Base-by-base conservation (phyloP, 2,329 filamentous ascomycete species). In the Zarea fungicola region DNA sequence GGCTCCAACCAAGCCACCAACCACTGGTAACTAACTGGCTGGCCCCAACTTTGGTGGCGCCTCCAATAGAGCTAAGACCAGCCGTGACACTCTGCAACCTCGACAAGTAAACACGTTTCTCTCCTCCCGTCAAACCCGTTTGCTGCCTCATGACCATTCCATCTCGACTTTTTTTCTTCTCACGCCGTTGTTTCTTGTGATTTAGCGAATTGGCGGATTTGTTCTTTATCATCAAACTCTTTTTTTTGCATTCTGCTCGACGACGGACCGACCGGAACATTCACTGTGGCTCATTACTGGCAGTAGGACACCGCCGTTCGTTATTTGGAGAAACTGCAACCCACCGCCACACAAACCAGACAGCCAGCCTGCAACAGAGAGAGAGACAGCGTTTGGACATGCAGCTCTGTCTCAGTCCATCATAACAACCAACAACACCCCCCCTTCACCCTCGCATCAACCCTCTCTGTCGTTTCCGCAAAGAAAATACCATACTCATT, bases 21-120 rank as follows among this genome's bases (percentile, higher is more conserved):
- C n/a, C n/a, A n/a, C n/a, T 16, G 25, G 19, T 36, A 36, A 26
- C 29, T 42, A 47, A 50, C 40, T 50, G 44, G 52, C 52, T 49
- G 13, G 43, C 34, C 43, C 25, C 43, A 39, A 19, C 34, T 37
- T 37, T 29, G 16, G 16, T 29, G 19, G 25, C 19, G 56, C 57
- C 23, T 21, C 32, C 25, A 52, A 50, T 31, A 48, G 43, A 40
- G 40, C 36, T 37, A 36, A 21, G 28, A 25, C 43, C 42, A 41
- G 41, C 10, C 21, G 44, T 41, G 35, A 48, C 44, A 48, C 35
- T 48, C 36, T 37, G 7, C 35, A 37, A 37, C 16, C 26, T 43
- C 4, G 9, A 36, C 42, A 36, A n/a, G n/a, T 36, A 19, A 41
- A 23, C 44, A 46, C 13, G 2, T 18, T 18, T 35, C 29, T 4